phyloP scores from a whole-genome alignment of 257 asterid species.

The Jacaranda copaia region DNA sequence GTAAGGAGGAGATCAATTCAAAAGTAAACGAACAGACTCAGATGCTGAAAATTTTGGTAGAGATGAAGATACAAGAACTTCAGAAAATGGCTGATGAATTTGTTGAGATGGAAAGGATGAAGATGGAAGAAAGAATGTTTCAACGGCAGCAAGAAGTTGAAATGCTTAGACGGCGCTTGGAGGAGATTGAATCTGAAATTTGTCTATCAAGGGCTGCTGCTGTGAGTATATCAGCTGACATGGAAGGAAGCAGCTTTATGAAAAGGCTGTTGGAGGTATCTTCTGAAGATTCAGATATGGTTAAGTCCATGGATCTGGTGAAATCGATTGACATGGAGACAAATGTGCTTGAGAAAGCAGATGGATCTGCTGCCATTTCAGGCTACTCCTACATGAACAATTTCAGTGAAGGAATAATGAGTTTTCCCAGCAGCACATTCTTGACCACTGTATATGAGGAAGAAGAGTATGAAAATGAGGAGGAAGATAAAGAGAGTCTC shows the following conservation, averaged over 20 bases:
- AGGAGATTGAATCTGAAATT: slow-evolving; percentile 76
- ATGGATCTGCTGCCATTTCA: too few relatives aligned
- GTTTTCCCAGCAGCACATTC: slow-evolving; percentile 50
- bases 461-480: slow-evolving; percentile 67
- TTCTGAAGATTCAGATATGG: slow-evolving; percentile 82
- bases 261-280: slow-evolving; percentile 64
- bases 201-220: slow-evolving; percentile 47
- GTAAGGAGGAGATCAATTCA: slow-evolving; percentile 64
- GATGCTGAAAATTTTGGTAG: slow-evolving; percentile 59
- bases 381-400: slow-evolving; percentile 16
- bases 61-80: slow-evolving; percentile 68
- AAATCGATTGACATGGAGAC: slow-evolving; percentile 75
- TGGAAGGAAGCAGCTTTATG: slow-evolving; percentile 67
- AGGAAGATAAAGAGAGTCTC: slow-evolving; percentile 50
- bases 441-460: slow-evolving; percentile 90
- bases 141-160: slow-evolving; percentile 78
- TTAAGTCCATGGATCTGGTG: slow-evolving; percentile 92
- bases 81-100: slow-evolving; percentile 67
- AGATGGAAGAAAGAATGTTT: slow-evolving; percentile 69
- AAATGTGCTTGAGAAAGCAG: slow-evolving; percentile 17
- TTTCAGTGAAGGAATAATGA: slow-evolving; percentile 44
- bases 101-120: slow-evolving; percentile 74
- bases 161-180: slow-evolving; percentile 70
- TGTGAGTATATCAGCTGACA: slow-evolving; percentile 51
- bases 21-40: slow-evolving; percentile 62